phyloP scores from a whole-genome alignment of 2,329 filamentous ascomycete species.

The Talaromyces sp. region DNA sequence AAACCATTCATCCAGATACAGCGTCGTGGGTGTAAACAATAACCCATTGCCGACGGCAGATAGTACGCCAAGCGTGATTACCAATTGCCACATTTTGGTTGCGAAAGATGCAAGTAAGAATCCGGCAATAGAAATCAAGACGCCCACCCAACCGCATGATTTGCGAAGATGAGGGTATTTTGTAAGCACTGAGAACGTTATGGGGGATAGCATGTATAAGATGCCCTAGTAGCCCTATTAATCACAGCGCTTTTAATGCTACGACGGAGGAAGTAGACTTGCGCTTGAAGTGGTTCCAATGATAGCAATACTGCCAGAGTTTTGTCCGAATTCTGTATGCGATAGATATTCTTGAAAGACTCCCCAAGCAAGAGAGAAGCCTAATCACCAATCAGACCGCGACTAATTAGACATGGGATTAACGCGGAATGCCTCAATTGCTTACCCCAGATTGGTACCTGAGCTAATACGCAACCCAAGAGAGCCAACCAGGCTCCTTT shows the following conservation, averaged over 20 bases:
- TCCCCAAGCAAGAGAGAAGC: conserved; percentile 27
- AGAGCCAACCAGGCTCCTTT: conserved; percentile 53
- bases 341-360: conserved; percentile 47
- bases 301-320: conserved; percentile 41
- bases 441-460: conserved; percentile 53
- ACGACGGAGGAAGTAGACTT: not conserved
- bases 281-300: conserved; percentile 45
- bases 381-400: conserved; percentile 19
- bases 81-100: conserved; percentile 36
- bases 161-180: conserved; percentile 30
- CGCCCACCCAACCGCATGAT: conserved; percentile 32
- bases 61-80: conserved; percentile 28
- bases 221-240: not conserved
- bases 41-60: conserved; percentile 48
- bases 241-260: not conserved
- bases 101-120: conserved; percentile 37
- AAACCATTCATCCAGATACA: conserved; percentile 53
- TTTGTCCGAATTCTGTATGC: conserved; percentile 33
- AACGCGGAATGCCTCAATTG: not conserved
- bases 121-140: conserved; percentile 33
- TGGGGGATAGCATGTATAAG: not conserved
- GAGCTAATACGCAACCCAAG: conserved; percentile 50
- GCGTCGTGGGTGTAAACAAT: conserved; percentile 44
- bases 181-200: conserved; percentile 24
- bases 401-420: no score